Conservation (phyloP, 257 asterid species). For the Solanum sparsipilum region DNA sequence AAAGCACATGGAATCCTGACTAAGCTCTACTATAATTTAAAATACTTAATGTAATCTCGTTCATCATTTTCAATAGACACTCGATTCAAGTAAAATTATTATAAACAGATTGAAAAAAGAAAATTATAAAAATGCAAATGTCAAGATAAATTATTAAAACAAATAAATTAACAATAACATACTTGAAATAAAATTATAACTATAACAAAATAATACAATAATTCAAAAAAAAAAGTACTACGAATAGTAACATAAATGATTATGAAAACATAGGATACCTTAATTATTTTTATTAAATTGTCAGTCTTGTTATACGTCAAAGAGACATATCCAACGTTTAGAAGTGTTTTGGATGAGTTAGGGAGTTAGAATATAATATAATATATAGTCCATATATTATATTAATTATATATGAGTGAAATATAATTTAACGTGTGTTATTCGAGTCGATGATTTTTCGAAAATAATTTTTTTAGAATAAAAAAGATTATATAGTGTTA, state of each 20-base stretch:
- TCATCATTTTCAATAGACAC: too few species aligned
- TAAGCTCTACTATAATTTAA: not conserved
- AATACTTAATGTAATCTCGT: too few species aligned
- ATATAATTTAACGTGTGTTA: too few species aligned
- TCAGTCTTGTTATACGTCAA: not conserved
- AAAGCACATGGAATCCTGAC: constrained; percentile 57
- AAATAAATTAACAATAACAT: not conserved
- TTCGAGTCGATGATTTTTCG: rapidly evolving
- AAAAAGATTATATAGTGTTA: not conserved
- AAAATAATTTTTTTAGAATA: too few species aligned
- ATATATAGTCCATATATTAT: not conserved
- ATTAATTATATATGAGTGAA: not conserved
- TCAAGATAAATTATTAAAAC: not conserved
- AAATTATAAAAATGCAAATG: not conserved
- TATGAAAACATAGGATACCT: not conserved
- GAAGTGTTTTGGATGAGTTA: not conserved
- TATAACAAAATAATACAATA: not conserved
- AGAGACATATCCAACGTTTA: not conserved
- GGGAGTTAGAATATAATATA: not conserved
- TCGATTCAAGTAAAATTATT: not conserved
- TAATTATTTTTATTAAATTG: not conserved
- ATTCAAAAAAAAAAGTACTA: not conserved
- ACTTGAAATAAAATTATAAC: not conserved
- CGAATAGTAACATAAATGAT: not conserved
- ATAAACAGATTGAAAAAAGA: not conserved